phyloP scores from a whole-genome alignment of 1,284 basidiomycete species.

The Apiotrichum gracile region DNA sequence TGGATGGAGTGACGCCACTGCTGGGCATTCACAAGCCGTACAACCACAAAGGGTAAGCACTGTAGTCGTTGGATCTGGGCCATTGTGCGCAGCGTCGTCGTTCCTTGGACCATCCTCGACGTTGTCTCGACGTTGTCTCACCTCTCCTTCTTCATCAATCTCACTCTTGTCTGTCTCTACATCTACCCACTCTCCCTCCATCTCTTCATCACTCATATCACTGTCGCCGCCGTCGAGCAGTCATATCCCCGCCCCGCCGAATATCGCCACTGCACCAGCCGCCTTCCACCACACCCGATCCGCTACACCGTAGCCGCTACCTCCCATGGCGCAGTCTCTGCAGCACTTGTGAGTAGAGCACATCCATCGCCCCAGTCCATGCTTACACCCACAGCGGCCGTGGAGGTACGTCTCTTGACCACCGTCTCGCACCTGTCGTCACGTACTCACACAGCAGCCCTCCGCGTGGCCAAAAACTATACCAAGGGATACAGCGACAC shows the following conservation, averaged over 20 bases:
- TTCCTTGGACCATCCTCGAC: no score
- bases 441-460: slow-evolving; percentile 47
- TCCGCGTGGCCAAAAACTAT: slow-evolving; percentile 87
- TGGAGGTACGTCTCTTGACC: slow-evolving; percentile 41
- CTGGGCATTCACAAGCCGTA: no score
- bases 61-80: no score
- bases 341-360: slow-evolving; percentile 42
- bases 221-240: background rate
- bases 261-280: no score
- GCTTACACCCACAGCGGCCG: slow-evolving; percentile 34
- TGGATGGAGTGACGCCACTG: no score
- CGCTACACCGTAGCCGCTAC: background rate
- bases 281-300: background rate
- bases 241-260: no score
- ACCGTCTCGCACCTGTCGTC: background rate
- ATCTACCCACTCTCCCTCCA: background rate
- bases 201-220: background rate
- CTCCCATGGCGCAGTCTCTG: slow-evolving; percentile 36
- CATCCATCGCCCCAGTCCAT: background rate
- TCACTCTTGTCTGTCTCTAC: background rate
- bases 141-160: background rate
- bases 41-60: no score
- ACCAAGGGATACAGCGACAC: slow-evolving; percentile 87
- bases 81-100: background rate
- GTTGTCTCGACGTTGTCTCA: background rate